Evolutionary conservation across 225 moss, liverwort and hornwort genomes (phyloP).

Genomic region (Climacium dendroides): DNA sequence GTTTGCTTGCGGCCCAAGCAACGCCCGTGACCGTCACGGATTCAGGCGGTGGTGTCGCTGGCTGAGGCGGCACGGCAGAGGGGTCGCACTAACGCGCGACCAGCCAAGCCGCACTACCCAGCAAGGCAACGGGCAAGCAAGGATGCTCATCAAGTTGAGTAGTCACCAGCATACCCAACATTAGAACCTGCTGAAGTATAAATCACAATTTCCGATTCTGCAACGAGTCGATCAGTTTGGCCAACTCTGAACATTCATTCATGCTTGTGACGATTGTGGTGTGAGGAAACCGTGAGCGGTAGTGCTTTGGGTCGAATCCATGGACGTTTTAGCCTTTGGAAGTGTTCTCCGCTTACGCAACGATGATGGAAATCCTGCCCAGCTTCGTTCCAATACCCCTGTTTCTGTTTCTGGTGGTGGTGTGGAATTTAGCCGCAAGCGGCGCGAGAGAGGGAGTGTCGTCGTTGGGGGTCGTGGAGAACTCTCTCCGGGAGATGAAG

Average conservation of each 20-base stretch:
- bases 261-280: background rate
- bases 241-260: background rate
- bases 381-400: background rate
- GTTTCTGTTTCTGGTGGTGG: background rate
- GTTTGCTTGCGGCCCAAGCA: background rate
- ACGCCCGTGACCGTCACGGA: conserved; percentile 23
- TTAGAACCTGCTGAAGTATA: background rate
- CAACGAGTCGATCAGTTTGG: background rate
- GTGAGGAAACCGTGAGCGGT: background rate
- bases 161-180: background rate
- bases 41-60: background rate
- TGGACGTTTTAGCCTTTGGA: conserved; percentile 1
- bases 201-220: background rate
- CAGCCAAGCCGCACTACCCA: background rate
- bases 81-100: background rate
- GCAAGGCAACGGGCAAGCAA: background rate
- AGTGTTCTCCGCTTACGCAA: background rate
- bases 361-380: conserved; percentile 2
- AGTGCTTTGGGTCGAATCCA: background rate
- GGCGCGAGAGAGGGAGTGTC: conserved; percentile 1
- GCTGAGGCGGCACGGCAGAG: conserved; percentile 9
- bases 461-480: background rate
- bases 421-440: conserved; percentile 3
- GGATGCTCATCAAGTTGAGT: background rate
- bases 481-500: background rate